Conservation (phyloP, 495 filamentous ascomycete species). For the Penicillium ucsense region DNA sequence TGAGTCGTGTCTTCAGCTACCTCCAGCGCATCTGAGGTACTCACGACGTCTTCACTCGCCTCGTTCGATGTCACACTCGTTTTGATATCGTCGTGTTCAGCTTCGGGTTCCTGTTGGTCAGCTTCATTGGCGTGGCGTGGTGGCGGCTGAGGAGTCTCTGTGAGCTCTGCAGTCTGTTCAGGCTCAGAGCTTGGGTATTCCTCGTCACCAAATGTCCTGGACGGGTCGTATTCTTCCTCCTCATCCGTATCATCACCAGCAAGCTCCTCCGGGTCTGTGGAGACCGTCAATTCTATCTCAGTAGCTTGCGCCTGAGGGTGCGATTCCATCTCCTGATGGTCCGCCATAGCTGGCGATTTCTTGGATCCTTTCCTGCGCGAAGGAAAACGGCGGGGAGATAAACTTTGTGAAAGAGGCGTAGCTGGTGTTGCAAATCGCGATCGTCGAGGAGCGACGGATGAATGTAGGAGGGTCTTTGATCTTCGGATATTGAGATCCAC, state of each 20-base stretch:
- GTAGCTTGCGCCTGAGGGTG: constrained; percentile 49
- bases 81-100: constrained; percentile 7
- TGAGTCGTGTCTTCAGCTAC: constrained; percentile 27
- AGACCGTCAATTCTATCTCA: constrained; percentile 32
- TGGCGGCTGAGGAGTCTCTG: background rate
- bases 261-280: constrained; percentile 34
- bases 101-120: background rate
- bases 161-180: constrained; percentile 11
- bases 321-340: constrained; percentile 51
- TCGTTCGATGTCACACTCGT: constrained; percentile 17
- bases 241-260: constrained; percentile 43
- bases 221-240: constrained; percentile 48
- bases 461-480: background rate
- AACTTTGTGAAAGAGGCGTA: too few relatives aligned
- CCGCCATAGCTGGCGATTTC: constrained; percentile 39
- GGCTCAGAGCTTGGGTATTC: constrained; percentile 24
- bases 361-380: too few relatives aligned
- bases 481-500: too few relatives aligned
- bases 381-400: too few relatives aligned
- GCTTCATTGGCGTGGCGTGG: background rate
- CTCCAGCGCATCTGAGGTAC: constrained; percentile 11
- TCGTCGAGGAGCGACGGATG: background rate
- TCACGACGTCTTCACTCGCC: constrained; percentile 17
- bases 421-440: too few relatives aligned
- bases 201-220: constrained; percentile 34